Conservation (phyloP, 2,329 filamentous ascomycete genomes). For the Trichoderma sp. region DNA sequence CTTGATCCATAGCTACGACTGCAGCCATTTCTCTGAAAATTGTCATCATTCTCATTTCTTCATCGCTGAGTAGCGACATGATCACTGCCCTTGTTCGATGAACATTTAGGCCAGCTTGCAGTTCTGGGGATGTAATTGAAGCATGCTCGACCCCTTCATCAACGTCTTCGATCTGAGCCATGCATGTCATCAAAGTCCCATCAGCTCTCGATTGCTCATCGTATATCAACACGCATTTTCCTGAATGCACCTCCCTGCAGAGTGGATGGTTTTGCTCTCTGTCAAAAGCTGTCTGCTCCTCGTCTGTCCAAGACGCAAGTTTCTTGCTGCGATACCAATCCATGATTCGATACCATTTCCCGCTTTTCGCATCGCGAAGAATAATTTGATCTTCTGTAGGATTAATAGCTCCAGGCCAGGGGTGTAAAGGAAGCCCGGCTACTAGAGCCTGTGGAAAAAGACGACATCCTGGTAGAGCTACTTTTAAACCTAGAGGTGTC, state of each 20-base stretch:
- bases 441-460: constrained; percentile 8
- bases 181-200: not conserved
- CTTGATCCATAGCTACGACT: not conserved
- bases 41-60: constrained; percentile 19
- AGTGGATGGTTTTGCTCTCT: constrained; percentile 18
- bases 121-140: not conserved
- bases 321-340: constrained; percentile 26
- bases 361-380: constrained; percentile 15
- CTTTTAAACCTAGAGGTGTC: constrained; percentile 22
- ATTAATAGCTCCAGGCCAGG: constrained; percentile 20
- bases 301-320: constrained; percentile 21
- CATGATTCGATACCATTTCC: constrained; percentile 22
- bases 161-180: constrained; percentile 19
- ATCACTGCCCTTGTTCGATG: constrained; percentile 18
- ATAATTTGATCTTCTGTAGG: constrained; percentile 21
- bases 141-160: not conserved
- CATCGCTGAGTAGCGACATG: constrained; percentile 10
- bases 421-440: constrained; percentile 18
- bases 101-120: not conserved
- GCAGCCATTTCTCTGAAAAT: constrained; percentile 9
- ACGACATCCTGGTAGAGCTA: constrained; percentile 20
- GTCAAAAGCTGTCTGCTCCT: constrained; percentile 21
- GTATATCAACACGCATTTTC: constrained; percentile 20
- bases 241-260: constrained; percentile 22
- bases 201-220: not conserved